Percentiles rank a stretch among this genome's conserved stretches.
phyloP scores from a whole-genome alignment of 2,329 filamentous ascomycete species.

The Apiospora pterosperma region DNA sequence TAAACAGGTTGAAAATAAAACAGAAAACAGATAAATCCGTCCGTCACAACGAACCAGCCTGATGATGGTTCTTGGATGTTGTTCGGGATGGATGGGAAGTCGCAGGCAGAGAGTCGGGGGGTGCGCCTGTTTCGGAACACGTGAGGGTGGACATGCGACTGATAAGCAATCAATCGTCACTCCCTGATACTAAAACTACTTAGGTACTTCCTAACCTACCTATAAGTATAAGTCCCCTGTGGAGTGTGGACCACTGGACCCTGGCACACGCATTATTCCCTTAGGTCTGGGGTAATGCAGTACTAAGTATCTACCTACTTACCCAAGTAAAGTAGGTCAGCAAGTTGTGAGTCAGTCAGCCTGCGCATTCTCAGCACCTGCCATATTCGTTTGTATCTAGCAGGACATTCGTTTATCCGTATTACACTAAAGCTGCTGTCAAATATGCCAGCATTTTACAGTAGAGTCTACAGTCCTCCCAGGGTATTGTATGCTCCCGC shows the following conservation, averaged over 20 bases:
- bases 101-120: neutral
- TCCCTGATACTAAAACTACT: neutral
- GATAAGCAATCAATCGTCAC: constrained; percentile 3
- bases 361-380: neutral
- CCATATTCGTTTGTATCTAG: neutral
- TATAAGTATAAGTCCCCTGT: neutral
- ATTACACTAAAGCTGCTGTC: neutral
- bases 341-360: too few relatives aligned
- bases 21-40: neutral
- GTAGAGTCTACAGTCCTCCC: neutral
- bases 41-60: neutral
- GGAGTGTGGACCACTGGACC: too few relatives aligned
- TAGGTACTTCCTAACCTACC: neutral
- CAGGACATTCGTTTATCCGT: neutral
- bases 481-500: neutral
- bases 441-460: neutral
- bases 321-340: too few relatives aligned
- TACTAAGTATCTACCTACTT: too few relatives aligned
- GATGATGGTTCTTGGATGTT: neutral
- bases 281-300: neutral
- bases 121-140: neutral
- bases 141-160: neutral
- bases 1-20: neutral
- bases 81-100: neutral
- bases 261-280: neutral